Evolutionary conservation across 129 eudicot species (phyloP).

Genomic region (Rutidosis leptorrhynchoides): DNA sequence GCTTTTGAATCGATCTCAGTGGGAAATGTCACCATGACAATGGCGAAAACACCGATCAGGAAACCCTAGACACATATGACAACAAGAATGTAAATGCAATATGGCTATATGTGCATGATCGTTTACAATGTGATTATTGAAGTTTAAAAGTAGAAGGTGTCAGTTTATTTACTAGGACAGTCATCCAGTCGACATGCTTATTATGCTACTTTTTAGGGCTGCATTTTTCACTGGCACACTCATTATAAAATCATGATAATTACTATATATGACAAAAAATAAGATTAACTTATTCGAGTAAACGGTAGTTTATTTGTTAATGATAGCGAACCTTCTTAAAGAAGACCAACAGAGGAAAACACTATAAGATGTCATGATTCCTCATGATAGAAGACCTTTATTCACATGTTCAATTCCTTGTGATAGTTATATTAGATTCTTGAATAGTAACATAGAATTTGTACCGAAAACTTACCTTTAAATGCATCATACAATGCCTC

Average conservation of each 20-base stretch:
- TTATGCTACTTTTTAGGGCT: slow-evolving; percentile 52
- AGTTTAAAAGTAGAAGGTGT: slow-evolving; percentile 12
- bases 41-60: slow-evolving; percentile 68
- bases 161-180: slow-evolving; percentile 65
- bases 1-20: slow-evolving; percentile 90
- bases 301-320: no score
- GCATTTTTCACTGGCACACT: slow-evolving; percentile 71
- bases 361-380: slow-evolving; percentile 91
- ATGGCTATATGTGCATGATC: background rate
- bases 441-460: background rate
- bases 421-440: slow-evolving; percentile 1
- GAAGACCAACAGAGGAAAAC: slow-evolving; percentile 96
- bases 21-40: slow-evolving; percentile 93
- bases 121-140: background rate
- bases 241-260: slow-evolving; percentile 45
- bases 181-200: slow-evolving; percentile 62
- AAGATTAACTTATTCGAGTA: no score
- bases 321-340: slow-evolving; percentile 67
- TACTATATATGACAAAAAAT: no score
- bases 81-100: slow-evolving; percentile 1
- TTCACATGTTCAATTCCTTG: slow-evolving; percentile 58
- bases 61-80: slow-evolving; percentile 57
- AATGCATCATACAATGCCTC: no score
- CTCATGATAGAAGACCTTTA: slow-evolving; percentile 88
- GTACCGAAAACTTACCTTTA: slow-evolving; percentile 49